These are phyloP conservation scores for Entomortierella lignicola DNA, from an alignment of 192 early-diverging fungal genomes.

Conservation along the genomic window DNA sequence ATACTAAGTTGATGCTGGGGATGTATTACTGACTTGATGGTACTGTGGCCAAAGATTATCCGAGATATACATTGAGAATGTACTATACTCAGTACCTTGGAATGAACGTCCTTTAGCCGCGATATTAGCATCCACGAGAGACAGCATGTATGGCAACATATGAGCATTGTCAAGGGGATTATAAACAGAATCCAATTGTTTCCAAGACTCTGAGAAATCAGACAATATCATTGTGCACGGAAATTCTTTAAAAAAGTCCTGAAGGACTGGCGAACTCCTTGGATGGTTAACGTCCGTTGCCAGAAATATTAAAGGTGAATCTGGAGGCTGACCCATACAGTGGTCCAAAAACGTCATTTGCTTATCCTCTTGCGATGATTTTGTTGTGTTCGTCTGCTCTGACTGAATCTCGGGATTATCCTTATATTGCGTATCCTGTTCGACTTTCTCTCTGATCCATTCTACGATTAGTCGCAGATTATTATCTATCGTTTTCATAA, in stretches of 20 bases:
- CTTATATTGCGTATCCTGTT: neutral
- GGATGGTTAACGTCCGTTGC: conserved; percentile 55
- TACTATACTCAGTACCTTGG: conserved; percentile 9
- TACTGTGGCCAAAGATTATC: conserved; percentile 14
- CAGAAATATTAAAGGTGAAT: conserved; percentile 49
- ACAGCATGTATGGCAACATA: conserved; percentile 12
- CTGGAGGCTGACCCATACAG: conserved; percentile 3
- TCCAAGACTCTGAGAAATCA: conserved; percentile 16
- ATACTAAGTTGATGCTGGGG: too few relatives aligned
- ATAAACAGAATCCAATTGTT: neutral
- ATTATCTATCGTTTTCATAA: conserved; percentile 6
- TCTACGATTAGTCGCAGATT: conserved; percentile 9
- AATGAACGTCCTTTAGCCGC: conserved; percentile 14
- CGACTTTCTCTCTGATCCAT: neutral
- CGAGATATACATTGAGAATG: neutral
- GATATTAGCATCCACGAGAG: conserved; percentile 18
- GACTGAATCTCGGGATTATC: neutral
- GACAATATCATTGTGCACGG: conserved; percentile 48
- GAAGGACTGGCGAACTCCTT: conserved; percentile 26
- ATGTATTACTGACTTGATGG: neutral
- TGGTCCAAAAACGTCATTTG: neutral
- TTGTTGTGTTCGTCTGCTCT: neutral
- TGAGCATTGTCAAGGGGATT: conserved; percentile 13
- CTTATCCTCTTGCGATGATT: neutral
- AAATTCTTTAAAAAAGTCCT: conserved; percentile 18